phyloP scores from a whole-genome alignment of 176 grass and related monocot species.

The Oryza nivara region DNA sequence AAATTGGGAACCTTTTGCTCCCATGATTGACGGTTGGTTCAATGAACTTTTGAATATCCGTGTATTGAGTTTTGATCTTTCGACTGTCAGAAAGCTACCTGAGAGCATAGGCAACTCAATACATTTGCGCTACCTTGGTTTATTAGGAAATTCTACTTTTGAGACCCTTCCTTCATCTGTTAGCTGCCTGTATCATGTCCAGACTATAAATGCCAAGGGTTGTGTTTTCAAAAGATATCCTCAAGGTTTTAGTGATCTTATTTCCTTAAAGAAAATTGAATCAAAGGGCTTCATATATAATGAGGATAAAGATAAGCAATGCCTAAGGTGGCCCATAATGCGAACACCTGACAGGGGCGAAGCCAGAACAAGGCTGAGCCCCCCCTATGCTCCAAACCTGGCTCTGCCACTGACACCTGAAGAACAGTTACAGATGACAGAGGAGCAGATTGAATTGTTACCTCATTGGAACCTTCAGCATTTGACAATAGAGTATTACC shows the following conservation, averaged over 20 bases:
- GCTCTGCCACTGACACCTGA: no score
- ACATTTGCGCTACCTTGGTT: not conserved
- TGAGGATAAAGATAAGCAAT: no score
- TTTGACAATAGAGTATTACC: not conserved
- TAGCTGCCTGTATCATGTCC: not conserved
- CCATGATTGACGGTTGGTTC: not conserved
- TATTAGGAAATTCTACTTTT: not conserved
- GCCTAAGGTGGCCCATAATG: no score
- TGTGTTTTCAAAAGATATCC: not conserved
- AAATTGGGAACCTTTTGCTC: no score
- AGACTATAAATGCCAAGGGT: not conserved
- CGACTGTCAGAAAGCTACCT: not conserved
- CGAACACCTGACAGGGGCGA: no score
- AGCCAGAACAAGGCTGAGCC: no score
- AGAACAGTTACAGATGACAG: not conserved
- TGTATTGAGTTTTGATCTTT: no score
- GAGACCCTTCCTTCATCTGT: not conserved
- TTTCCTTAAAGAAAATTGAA: no score
- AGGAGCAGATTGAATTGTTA: not conserved
- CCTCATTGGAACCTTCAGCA: not conserved
- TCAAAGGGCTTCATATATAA: no score
- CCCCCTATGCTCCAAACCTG: no score
- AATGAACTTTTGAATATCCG: not conserved
- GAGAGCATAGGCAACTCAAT: constrained; percentile 11
- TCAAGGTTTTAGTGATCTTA: no score